Conservation (phyloP, 2,329 filamentous ascomycete species). For the Chaetothyriales sp. region DNA sequence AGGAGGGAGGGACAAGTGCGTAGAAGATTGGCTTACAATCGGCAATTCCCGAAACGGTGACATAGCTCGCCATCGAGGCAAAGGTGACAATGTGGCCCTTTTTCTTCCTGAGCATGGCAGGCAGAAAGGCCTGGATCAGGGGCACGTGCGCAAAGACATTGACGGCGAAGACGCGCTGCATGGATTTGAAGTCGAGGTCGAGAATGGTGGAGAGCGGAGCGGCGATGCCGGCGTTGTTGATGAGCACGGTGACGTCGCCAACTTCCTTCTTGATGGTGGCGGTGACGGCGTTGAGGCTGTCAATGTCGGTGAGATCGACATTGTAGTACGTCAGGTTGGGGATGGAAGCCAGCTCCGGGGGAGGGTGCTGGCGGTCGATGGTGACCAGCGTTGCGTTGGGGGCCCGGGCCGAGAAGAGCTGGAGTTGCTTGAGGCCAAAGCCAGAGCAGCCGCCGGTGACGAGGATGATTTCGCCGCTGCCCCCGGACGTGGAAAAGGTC, state of each 20-base stretch:
- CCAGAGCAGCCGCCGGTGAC: slow-evolving; percentile 55
- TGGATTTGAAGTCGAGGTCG: slow-evolving; percentile 41
- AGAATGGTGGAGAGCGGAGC: not conserved
- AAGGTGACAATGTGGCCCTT: slow-evolving; percentile 64
- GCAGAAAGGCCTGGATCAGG: slow-evolving; percentile 54
- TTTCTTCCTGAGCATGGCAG: slow-evolving; percentile 47
- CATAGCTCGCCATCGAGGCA: slow-evolving; percentile 49
- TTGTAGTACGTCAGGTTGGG: slow-evolving; percentile 51
- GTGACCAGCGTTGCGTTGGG: slow-evolving; percentile 46
- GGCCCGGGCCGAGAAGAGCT: slow-evolving; percentile 51
- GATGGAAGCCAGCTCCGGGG: slow-evolving; percentile 13
- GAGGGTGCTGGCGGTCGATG: slow-evolving; percentile 45
- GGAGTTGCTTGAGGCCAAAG: slow-evolving; percentile 55
- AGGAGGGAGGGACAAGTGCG: not conserved
- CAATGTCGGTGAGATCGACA: slow-evolving; percentile 53
- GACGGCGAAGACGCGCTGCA: slow-evolving; percentile 57
- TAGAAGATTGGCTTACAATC: slow-evolving; percentile 57
- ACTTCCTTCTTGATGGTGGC: slow-evolving; percentile 39
- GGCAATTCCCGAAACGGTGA: slow-evolving; percentile 48
- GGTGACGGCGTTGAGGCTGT: slow-evolving; percentile 32
- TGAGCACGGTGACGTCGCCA: slow-evolving; percentile 54
- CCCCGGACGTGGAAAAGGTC: slow-evolving; percentile 23
- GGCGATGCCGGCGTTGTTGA: slow-evolving; percentile 59
- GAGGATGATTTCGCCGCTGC: slow-evolving; percentile 26
- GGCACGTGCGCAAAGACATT: slow-evolving; percentile 57